Evolutionary conservation across 2,329 filamentous ascomycete species (phyloP).

Genomic region (Phialophora tarda): DNA sequence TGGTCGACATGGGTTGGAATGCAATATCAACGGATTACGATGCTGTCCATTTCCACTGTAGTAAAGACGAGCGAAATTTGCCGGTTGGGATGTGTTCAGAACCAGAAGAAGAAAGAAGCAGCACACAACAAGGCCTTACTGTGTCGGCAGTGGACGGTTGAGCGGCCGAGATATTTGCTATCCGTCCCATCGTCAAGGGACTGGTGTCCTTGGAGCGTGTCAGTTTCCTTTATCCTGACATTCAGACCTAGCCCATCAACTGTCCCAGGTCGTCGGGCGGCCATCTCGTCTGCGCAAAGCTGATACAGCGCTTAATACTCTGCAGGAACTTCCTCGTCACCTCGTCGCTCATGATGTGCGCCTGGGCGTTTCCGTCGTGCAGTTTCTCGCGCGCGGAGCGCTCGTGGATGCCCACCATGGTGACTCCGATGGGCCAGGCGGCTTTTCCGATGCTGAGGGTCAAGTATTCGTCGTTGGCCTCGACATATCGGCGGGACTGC

Average conservation of each 20-base stretch:
- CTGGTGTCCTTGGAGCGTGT: neutral
- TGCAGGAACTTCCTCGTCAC: slow-evolving; percentile 93
- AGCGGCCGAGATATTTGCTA: neutral
- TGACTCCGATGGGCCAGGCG: slow-evolving; percentile 98
- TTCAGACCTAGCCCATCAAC: slow-evolving; percentile 72
- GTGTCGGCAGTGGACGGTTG: neutral
- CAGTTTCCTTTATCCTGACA: neutral
- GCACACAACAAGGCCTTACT: neutral
- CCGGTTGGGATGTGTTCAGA: neutral
- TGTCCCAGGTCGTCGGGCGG: slow-evolving; percentile 90
- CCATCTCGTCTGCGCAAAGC: slow-evolving; percentile 96
- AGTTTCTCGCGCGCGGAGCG: slow-evolving; percentile 93
- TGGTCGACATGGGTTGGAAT: too few relatives aligned
- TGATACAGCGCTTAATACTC: slow-evolving; percentile 95
- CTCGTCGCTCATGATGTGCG: slow-evolving; percentile 97
- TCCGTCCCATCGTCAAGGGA: neutral
- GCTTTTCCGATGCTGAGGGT: slow-evolving; percentile 93
- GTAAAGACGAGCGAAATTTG: neutral
- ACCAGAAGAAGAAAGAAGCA: neutral
- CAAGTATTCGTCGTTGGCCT: slow-evolving; percentile 95
- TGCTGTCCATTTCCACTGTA: neutral
- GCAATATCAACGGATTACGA: too few relatives aligned
- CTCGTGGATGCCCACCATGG: slow-evolving; percentile 99
- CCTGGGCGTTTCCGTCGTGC: slow-evolving; percentile 76
- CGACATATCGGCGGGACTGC: slow-evolving; percentile 88